A percentile compares a stretch with the other conserved stretches of the same genome.
Evolutionary conservation across 805 yeast species (phyloP).

Genomic region (Lipomyces chichibuensis): DNA sequence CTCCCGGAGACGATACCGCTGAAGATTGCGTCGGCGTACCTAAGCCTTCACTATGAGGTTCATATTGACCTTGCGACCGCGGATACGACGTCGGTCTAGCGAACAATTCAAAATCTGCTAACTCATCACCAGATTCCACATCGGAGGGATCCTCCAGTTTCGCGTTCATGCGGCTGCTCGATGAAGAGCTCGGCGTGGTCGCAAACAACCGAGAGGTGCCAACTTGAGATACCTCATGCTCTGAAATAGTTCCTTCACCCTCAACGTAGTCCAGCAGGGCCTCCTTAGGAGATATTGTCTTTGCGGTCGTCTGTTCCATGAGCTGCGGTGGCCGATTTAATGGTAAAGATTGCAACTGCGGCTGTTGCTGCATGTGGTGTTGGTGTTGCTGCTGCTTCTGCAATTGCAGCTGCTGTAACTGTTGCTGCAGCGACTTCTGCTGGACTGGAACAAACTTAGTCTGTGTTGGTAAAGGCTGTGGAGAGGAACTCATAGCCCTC

Average conservation of each 20-base stretch:
- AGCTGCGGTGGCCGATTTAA: slow-evolving; percentile 6
- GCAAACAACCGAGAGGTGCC: slow-evolving; percentile 18
- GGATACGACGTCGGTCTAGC: slow-evolving; percentile 17
- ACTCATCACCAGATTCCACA: slow-evolving; percentile 19
- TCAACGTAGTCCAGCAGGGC: slow-evolving; percentile 28
- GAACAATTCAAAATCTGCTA: slow-evolving; percentile 16
- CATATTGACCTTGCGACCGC: slow-evolving; percentile 1
- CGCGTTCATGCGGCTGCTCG: slow-evolving; percentile 16
- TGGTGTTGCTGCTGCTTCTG: slow-evolving; percentile 29
- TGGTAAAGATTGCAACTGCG: background rate
- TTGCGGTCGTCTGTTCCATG: slow-evolving; percentile 13
- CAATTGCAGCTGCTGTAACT: slow-evolving; percentile 26
- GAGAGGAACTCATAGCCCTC: background rate
- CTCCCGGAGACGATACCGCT: slow-evolving; percentile 20
- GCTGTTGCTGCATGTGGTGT: slow-evolving; percentile 19
- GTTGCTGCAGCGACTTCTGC: slow-evolving; percentile 21
- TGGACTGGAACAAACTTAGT: slow-evolving; percentile 16
- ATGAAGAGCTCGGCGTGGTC: slow-evolving; percentile 26
- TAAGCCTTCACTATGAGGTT: background rate
- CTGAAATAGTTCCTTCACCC: slow-evolving; percentile 3
- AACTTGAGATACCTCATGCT: background rate
- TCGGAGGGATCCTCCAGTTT: slow-evolving; percentile 17
- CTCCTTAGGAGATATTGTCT: slow-evolving; percentile 34
- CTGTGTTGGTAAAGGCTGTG: slow-evolving; percentile 4
- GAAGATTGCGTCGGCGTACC: slow-evolving; percentile 22